These are phyloP conservation scores for Voacanga thouarsii DNA, from an alignment of 257 asterid species.

Conservation along the genomic window DNA sequence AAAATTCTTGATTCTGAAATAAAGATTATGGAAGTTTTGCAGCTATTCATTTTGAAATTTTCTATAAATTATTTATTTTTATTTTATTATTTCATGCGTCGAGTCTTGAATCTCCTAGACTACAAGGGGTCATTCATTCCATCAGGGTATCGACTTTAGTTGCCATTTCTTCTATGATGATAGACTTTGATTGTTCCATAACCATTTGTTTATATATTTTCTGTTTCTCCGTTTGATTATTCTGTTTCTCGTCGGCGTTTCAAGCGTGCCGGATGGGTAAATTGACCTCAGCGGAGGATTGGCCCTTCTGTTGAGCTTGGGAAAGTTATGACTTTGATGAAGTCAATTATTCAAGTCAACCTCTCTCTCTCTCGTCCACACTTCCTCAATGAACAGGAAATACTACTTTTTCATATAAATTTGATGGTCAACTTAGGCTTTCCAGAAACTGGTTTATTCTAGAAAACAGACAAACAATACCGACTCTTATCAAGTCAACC, in stretches of 20 bases:
- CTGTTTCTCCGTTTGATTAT: background rate
- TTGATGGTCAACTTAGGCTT: conserved; percentile 6
- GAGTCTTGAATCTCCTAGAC: no score
- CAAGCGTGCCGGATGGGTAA: background rate
- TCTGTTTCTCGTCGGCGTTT: background rate
- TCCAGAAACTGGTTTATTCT: background rate
- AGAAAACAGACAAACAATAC: background rate
- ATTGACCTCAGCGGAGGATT: background rate
- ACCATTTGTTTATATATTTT: background rate
- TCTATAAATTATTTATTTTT: background rate
- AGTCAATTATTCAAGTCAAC: conserved; percentile 12
- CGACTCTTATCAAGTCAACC: no score
- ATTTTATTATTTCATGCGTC: no score
- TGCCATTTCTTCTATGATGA: background rate
- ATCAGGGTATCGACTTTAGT: background rate
- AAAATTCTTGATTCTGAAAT: conserved; percentile 14
- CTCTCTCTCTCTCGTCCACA: background rate
- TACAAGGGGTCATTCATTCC: no score
- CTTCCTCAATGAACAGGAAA: background rate
- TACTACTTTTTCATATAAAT: background rate
- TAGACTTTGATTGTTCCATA: background rate
- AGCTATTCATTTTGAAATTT: conserved; percentile 1
- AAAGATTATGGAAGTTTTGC: conserved; percentile 22
- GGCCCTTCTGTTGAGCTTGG: background rate
- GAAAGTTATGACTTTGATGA: background rate